Conservation (phyloP, 1,284 basidiomycete genomes). For the Rugiboletus extremiorientalis region DNA sequence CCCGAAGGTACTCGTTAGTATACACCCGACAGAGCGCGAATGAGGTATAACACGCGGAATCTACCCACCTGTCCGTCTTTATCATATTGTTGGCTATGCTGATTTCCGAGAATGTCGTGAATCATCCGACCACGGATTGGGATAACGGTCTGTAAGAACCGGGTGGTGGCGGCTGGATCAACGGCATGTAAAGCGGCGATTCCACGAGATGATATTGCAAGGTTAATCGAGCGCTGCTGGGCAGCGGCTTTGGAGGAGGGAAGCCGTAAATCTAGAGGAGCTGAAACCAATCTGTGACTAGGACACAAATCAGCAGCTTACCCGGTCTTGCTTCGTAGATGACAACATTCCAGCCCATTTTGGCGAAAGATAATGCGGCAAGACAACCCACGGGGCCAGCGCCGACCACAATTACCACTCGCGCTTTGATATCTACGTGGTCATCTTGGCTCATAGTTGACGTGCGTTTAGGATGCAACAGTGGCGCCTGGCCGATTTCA, state of each 20-base stretch:
- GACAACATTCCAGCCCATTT: constrained; percentile 86
- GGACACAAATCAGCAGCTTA: constrained; percentile 40
- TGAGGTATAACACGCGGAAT: constrained; percentile 21
- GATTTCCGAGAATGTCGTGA: constrained; percentile 70
- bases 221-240: constrained; percentile 89
- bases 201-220: constrained; percentile 93
- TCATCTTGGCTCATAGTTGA: constrained; percentile 18
- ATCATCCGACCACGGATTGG: constrained; percentile 98
- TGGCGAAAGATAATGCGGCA: constrained; percentile 82
- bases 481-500: neutral
- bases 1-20: constrained; percentile 23
- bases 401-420: constrained; percentile 68
- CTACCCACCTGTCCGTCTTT: constrained; percentile 76
- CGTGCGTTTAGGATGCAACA: neutral
- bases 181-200: constrained; percentile 85
- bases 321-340: constrained; percentile 89
- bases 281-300: constrained; percentile 18
- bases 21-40: constrained; percentile 22
- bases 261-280: constrained; percentile 63
- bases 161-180: constrained; percentile 69
- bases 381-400: constrained; percentile 96
- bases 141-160: constrained; percentile 80
- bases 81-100: constrained; percentile 86
- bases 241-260: constrained; percentile 61
- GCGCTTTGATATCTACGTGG: constrained; percentile 22